Evolutionary conservation across 2,329 filamentous ascomycete species (phyloP).

Genomic region (Fusarium proliferatum): DNA sequence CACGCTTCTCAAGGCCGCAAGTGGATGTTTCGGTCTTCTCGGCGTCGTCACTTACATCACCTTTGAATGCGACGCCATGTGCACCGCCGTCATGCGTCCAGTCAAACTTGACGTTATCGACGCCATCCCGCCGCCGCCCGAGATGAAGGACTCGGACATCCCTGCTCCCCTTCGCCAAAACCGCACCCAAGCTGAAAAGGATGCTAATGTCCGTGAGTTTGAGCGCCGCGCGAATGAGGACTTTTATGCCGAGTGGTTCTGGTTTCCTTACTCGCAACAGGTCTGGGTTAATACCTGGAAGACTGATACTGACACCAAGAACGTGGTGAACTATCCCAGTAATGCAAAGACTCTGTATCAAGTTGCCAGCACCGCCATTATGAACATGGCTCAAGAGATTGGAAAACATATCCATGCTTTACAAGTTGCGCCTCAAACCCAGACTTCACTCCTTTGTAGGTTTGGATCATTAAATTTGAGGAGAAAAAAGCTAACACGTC

Average conservation of each 20-base stretch:
- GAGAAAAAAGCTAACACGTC: not conserved
- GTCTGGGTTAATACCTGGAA: not conserved
- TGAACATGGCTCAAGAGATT: not conserved
- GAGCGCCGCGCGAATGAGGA: not conserved
- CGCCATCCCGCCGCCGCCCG: not conserved
- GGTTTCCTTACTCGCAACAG: not conserved
- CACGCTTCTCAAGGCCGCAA: not conserved
- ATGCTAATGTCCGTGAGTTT: not conserved
- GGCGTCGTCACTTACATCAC: not conserved
- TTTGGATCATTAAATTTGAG: fast-evolving
- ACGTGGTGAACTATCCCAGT: not conserved
- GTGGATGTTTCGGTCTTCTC: not conserved
- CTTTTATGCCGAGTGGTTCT: not conserved
- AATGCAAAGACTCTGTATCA: not conserved
- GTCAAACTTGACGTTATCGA: not conserved
- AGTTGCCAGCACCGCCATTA: not conserved
- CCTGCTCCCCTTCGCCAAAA: not conserved
- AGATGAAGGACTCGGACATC: not conserved
- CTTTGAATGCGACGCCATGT: not conserved
- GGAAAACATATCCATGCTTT: not conserved
- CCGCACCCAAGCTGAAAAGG: not conserved
- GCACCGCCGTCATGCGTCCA: not conserved
- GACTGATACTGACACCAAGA: not conserved
- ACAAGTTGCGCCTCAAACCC: not conserved
- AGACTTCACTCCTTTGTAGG: not conserved